Evolutionary conservation across 129 eudicot species (phyloP), one percentile per base, ranked within the genome.

Genomic region (Arctium lappa): DNA sequence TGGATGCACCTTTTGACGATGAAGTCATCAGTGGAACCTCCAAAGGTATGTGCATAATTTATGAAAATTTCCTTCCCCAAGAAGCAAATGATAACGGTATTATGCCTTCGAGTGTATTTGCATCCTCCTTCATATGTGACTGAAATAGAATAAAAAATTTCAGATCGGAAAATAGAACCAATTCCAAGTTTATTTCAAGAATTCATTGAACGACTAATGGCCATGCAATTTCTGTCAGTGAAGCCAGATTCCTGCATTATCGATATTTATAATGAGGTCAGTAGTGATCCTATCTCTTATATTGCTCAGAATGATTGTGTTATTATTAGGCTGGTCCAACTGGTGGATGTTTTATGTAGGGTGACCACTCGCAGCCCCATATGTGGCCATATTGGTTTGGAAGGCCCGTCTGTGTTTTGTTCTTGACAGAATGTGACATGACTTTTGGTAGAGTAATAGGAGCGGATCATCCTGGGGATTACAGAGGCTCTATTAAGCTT

Each of bases 291-390:
- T 13, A 44, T 39, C 69, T 27, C 68, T 71, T 87, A 29, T 27
- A 6, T 2, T 11, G 46, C 33, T 80, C 69, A 16, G 4, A 69
- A 38, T 31, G 56, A n/a, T 80, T 56, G 44, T 62, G 73, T 10
- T 36, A 48, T 50, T 44, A 42, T 44, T 60, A 60, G 79, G 65
- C 44, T 66, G 77, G 16, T 30, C 84, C 79, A 79, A 85, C 78
- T 80, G 69, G 69, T 77, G 75, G 38, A 38, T 75, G 66, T 48
- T 75, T 15, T 77, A 65, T 79, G 74, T 78, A 93, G 95, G 96
- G 96, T 83, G 94, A 93, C 79, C 87, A 89, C 80, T 93, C 94
- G 1, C 96, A 89, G 85, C 96, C 97, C 82, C 86, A 83, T 62
- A 75, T 77, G 73, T 93, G 96, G 96, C 90, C 95, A n/a, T 80